Conservation (phyloP, 208 protist genomes). For the Trypanosoma conorhini region DNA sequence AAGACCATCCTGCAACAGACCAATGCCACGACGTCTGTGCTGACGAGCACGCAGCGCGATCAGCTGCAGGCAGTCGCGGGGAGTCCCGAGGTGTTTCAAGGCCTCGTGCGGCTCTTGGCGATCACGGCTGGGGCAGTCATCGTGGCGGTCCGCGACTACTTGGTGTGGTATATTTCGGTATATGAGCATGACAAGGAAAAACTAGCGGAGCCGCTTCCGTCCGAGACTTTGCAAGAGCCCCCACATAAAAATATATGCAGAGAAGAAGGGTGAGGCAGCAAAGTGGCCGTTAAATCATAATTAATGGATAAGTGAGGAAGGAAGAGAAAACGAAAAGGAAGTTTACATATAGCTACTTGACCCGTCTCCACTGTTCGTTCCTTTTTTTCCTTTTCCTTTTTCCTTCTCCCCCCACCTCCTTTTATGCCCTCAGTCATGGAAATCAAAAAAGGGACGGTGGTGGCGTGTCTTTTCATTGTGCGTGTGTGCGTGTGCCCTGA, state of each 20-base stretch:
- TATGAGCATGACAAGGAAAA: constrained; percentile 9
- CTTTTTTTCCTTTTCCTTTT: not conserved
- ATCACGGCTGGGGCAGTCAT: constrained; percentile 61
- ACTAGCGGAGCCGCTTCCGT: not conserved
- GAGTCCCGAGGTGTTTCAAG: constrained; percentile 58
- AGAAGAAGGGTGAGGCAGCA: not conserved
- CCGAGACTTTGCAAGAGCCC: not conserved
- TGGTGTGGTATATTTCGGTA: constrained; percentile 71
- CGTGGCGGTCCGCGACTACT: constrained; percentile 70
- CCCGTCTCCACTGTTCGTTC: not conserved
- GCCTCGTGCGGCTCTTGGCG: constrained; percentile 65
- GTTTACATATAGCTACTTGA: not conserved
- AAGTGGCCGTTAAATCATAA: not conserved
- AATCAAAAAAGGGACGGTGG: not conserved
- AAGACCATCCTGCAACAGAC: constrained; percentile 37
- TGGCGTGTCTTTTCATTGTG: not conserved
- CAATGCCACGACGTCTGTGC: constrained; percentile 9
- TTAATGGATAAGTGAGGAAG: constrained; percentile 1
- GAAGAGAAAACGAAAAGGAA: not conserved
- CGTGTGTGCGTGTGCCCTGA: not conserved
- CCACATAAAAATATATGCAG: not conserved
- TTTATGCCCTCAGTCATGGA: not conserved
- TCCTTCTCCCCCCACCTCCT: not conserved
- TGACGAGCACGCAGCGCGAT: constrained; percentile 22
- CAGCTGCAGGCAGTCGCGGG: constrained; percentile 46